Base-by-base conservation (phyloP, 2,329 filamentous ascomycete genomes). In the Colletotrichum incanum region DNA sequence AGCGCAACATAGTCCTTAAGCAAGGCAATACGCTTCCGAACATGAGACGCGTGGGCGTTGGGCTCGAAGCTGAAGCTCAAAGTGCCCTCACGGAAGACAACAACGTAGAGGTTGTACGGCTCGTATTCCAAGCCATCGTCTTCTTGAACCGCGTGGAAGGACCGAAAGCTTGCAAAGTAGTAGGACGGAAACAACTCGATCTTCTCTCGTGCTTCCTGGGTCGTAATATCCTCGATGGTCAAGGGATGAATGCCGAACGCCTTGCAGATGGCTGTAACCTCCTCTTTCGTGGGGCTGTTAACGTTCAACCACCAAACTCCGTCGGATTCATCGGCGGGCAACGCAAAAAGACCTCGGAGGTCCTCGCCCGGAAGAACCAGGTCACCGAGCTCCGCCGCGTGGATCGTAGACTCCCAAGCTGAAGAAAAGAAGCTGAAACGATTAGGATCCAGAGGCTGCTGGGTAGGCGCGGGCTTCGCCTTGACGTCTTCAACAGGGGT, bases 281-380 rank as follows among this genome's bases (percentile, higher is more conserved):
- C 96, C 71, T 96, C 95, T 78, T 95, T 93, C 1, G 93, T 95
- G 1, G 96, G 94, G 76, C 94, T 94, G 80, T 96, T 93, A 80
- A 98, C 93, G 78, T 99, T 97, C 62, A 99, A 88, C 96, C 96
- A 99, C 95, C 96, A 99, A n/a, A 98, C 95, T 77, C 96, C 96
- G 76, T 95, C 88, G 2, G 84, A 82, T 73, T 91, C 89, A 39
- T 88, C 87, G 64, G 87, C 90, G 8, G 90, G 90, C 43, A 92
- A 85, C 41, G 87, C 86, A 80, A 99, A 99, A 14, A 99, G 90
- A 68, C 95, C 94, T 41, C 94, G 92, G 77, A 98, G 93, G 70
- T 93, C 93, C 80, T 98, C 96, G 11, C 95, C 96, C 2, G 95
- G 95, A 69, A 98, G 91, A 5, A 98, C 89, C 11, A 98, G 88